Evolutionary conservation across 2,329 filamentous ascomycete genomes (phyloP).

Genomic region (Periconia digitata): DNA sequence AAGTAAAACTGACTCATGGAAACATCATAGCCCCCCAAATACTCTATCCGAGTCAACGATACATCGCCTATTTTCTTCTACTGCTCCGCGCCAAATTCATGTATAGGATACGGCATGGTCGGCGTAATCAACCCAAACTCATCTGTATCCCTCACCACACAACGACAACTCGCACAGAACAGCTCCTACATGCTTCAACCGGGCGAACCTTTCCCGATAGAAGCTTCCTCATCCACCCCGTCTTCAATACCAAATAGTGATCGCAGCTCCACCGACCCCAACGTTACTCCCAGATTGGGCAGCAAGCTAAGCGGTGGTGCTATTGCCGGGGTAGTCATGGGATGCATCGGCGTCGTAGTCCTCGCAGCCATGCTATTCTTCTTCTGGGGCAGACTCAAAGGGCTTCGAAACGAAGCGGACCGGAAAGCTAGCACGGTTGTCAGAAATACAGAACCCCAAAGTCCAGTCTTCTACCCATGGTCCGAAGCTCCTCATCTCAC

Average conservation of each 20-base stretch:
- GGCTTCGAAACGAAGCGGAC: constrained; percentile 24
- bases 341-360: constrained; percentile 43
- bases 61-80: constrained; percentile 42
- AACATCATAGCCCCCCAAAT: constrained; percentile 33
- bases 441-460: neutral
- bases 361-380: constrained; percentile 27
- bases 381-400: constrained; percentile 27
- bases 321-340: constrained; percentile 59
- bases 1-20: no score
- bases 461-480: neutral
- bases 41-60: constrained; percentile 31
- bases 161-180: constrained; percentile 25
- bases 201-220: constrained; percentile 36
- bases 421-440: constrained; percentile 20
- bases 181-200: constrained; percentile 36
- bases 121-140: constrained; percentile 68
- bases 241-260: constrained; percentile 8
- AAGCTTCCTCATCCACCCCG: constrained; percentile 10
- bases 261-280: neutral
- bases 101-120: constrained; percentile 68
- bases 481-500: neutral
- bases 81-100: constrained; percentile 62
- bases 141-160: constrained; percentile 22
- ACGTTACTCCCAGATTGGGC: neutral
- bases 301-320: constrained; percentile 37